Percentiles rank a stretch among this genome's conserved stretches.
phyloP scores from a whole-genome alignment of 2,329 filamentous ascomycete species.

The Trichoderma atrobrunneum region DNA sequence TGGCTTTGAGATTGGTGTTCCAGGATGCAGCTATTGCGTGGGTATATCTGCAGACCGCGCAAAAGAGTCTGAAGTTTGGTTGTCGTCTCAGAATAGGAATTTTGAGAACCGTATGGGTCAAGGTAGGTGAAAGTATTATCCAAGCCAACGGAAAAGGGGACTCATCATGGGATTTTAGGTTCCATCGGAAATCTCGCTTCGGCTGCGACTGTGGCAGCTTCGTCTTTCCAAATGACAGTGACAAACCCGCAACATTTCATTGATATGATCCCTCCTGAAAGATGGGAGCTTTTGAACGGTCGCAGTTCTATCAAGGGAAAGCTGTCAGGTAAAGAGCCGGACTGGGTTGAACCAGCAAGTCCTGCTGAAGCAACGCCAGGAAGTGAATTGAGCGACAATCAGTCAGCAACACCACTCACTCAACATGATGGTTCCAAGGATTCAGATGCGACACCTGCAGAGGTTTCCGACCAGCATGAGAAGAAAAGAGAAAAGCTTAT shows the following conservation, averaged over 20 bases:
- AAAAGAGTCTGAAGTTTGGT: slow-evolving; percentile 40
- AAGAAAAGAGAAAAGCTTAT: slow-evolving; percentile 23
- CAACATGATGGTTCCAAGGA: not conserved
- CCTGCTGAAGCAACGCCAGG: not conserved
- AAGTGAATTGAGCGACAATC: not conserved
- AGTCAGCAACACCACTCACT: not conserved
- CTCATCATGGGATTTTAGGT: not conserved
- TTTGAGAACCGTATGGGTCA: slow-evolving; percentile 44
- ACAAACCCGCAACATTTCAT: slow-evolving; percentile 33
- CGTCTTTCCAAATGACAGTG: slow-evolving; percentile 44
- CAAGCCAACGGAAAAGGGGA: not conserved
- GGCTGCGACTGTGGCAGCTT: slow-evolving; percentile 46
- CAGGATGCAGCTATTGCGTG: slow-evolving; percentile 44
- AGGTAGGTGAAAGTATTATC: slow-evolving; percentile 5
- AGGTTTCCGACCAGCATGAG: not conserved
- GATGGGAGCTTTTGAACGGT: not conserved
- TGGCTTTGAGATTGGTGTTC: slow-evolving; percentile 40
- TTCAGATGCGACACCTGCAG: not conserved
- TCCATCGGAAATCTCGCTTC: slow-evolving; percentile 42
- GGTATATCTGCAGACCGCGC: slow-evolving; percentile 42
- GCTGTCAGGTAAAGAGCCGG: not conserved
- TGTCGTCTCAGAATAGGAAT: slow-evolving; percentile 44
- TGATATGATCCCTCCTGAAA: slow-evolving; percentile 1
- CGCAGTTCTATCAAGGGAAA: not conserved
- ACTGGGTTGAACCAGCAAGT: slow-evolving; percentile 10